phyloP scores from a whole-genome alignment of 306 rosid genomes.

The Canavalia gladiata region DNA sequence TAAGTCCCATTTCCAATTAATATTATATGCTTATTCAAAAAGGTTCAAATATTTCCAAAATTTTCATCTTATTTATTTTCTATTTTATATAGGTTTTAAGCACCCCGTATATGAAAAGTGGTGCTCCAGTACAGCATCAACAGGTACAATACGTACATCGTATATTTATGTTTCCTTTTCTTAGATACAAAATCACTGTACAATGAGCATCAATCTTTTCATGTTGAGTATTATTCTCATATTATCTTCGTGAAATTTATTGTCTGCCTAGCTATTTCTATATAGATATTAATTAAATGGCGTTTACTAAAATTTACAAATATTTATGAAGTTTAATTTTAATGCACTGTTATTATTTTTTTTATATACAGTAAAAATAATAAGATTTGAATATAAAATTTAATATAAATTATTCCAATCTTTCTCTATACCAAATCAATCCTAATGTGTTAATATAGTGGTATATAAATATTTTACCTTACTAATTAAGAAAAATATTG shows the following conservation, averaged over 20 bases:
- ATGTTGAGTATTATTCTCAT: background rate
- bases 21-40: background rate
- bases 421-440: no score
- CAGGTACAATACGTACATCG: constrained; percentile 58
- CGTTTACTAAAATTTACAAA: background rate
- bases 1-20: constrained; percentile 61
- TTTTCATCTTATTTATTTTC: background rate
- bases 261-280: background rate
- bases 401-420: no score
- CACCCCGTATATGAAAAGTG: constrained; percentile 95
- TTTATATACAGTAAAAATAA: no score
- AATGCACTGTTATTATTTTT: no score
- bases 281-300: no score
- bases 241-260: background rate
- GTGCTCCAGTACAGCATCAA: constrained; percentile 79
- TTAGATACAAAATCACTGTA: background rate
- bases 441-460: no score
- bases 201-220: background rate
- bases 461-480: no score
- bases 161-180: background rate
- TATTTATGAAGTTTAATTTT: background rate
- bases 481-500: no score
- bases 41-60: background rate
- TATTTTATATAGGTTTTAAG: constrained; percentile 65
- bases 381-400: no score